Evolutionary conservation across 2,329 filamentous ascomycete genomes (phyloP).

Genomic region (Aspergillus sergii): DNA sequence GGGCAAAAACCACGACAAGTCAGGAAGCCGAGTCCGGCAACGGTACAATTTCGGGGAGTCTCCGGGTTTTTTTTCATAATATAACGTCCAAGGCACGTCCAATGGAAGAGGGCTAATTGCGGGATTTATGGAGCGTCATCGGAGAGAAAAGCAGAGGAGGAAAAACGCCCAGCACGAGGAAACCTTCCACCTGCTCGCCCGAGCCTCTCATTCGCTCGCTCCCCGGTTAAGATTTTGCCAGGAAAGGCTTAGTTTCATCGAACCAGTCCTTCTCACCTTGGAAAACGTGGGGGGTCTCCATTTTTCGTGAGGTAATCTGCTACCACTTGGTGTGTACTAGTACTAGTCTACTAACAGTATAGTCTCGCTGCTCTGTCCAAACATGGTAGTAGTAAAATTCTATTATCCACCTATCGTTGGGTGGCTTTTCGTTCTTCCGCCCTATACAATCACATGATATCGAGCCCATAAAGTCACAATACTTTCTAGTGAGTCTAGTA

Average conservation of each 20-base stretch:
- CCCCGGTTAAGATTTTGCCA: neutral
- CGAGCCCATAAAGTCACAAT: neutral
- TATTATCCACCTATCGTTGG: no score
- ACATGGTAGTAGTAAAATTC: no score
- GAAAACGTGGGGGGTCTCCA: neutral
- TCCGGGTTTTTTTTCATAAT: constrained; percentile 2
- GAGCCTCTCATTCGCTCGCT: constrained; percentile 6
- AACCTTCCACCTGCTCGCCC: neutral
- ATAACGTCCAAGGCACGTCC: neutral
- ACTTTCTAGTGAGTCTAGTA: neutral
- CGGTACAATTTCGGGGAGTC: constrained; percentile 16
- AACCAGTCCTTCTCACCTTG: neutral
- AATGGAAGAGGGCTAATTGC: neutral
- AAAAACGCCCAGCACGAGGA: neutral
- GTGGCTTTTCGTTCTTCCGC: neutral
- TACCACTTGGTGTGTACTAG: no score
- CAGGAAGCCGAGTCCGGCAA: neutral
- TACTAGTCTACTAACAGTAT: no score
- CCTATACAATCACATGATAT: neutral
- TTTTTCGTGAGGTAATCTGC: no score
- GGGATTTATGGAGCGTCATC: neutral
- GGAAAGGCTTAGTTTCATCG: neutral
- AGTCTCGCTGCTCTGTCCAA: no score
- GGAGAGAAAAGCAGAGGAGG: neutral
- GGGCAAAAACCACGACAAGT: neutral